phyloP scores from a whole-genome alignment of 2,329 filamentous ascomycete species.

The Cryphonectria naterciae region DNA sequence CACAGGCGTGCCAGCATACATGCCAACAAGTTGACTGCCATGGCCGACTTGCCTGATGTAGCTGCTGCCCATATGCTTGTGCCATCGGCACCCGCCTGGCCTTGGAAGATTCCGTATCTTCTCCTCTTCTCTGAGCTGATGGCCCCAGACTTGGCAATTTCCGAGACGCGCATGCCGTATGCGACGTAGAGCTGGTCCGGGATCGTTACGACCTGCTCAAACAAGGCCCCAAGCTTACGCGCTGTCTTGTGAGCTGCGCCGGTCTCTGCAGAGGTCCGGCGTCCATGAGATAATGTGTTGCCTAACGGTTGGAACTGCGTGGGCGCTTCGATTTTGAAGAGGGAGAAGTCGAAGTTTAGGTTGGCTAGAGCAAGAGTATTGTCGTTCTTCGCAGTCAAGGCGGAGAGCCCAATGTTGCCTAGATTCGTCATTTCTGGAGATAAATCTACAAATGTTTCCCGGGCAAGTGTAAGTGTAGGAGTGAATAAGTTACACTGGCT shows the following conservation, averaged over 20 bases:
- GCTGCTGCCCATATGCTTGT: slow-evolving; percentile 44
- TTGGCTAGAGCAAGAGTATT: background rate
- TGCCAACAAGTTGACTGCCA: slow-evolving; percentile 39
- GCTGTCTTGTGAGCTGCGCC: background rate
- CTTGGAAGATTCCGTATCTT: background rate
- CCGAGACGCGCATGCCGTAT: background rate
- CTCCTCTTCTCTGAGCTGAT: background rate
- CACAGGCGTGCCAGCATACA: slow-evolving; percentile 38
- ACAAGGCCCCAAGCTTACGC: slow-evolving; percentile 14
- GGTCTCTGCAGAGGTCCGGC: background rate
- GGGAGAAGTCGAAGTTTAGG: slow-evolving; percentile 12
- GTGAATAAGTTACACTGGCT: too few relatives aligned
- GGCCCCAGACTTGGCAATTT: background rate
- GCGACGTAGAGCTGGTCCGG: background rate
- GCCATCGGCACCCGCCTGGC: slow-evolving; percentile 37
- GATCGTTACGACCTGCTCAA: background rate
- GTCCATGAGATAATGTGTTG: background rate
- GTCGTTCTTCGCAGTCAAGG: background rate
- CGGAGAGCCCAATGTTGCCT: background rate
- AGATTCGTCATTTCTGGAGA: background rate
- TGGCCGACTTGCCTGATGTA: slow-evolving; percentile 37
- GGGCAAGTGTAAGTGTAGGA: too few relatives aligned
- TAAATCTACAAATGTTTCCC: too few relatives aligned
- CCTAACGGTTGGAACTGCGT: background rate
- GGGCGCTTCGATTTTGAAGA: slow-evolving; percentile 8